phyloP scores from a whole-genome alignment of 2,329 filamentous ascomycete species.

The Aspergillus sp. region DNA sequence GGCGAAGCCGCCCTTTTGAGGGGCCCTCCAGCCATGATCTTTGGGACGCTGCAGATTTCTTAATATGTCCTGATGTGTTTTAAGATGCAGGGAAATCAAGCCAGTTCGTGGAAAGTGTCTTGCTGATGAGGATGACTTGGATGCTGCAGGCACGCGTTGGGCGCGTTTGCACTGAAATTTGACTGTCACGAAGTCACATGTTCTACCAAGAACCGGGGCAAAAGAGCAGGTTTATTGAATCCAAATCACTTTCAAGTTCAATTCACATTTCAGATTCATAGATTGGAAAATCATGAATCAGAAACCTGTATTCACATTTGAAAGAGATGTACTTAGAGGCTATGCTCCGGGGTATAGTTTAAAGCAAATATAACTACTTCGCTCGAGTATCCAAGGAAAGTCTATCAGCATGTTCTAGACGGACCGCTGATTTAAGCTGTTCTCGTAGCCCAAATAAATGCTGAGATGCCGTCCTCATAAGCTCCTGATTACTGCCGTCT shows the following conservation, averaged over 20 bases:
- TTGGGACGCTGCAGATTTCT: not conserved
- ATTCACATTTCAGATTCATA: not conserved
- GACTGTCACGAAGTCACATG: constrained; percentile 46
- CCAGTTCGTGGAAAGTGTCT: too few species aligned
- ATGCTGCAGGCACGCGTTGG: constrained; percentile 27
- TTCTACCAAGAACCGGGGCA: constrained; percentile 11
- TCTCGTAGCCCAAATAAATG: constrained; percentile 61
- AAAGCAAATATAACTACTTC: constrained; percentile 46
- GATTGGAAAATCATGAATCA: not conserved
- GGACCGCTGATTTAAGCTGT: constrained; percentile 59
- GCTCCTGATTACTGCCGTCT: constrained; percentile 58
- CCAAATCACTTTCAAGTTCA: not conserved
- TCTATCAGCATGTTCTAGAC: constrained; percentile 61
- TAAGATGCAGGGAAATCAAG: not conserved
- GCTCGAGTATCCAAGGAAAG: constrained; percentile 64
- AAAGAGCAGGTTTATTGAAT: not conserved
- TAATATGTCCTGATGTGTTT: not conserved
- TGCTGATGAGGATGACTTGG: not conserved
- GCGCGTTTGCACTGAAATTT: constrained; percentile 29
- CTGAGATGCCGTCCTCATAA: constrained; percentile 58
- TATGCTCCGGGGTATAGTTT: constrained; percentile 26
- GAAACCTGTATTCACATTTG: not conserved
- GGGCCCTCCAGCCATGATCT: constrained; percentile 19
- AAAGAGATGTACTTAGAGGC: constrained; percentile 19
- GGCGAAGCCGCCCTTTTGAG: constrained; percentile 44